Base-by-base conservation (phyloP, 371 early-diverging fungal species). In the Syncephalastrum monosporum region DNA sequence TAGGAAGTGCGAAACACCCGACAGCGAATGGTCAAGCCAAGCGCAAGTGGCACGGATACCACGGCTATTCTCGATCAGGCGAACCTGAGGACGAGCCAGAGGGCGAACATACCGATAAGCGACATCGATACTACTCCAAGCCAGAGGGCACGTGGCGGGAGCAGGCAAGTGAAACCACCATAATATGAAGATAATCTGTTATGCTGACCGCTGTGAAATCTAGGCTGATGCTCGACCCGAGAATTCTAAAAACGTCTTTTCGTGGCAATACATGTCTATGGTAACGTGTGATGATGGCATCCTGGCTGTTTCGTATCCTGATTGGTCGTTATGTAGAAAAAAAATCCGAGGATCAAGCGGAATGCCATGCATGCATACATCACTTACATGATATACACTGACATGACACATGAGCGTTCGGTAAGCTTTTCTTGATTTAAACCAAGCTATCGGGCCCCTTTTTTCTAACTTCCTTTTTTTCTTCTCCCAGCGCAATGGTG, bases 311-410 rank as follows among this genome's bases (percentile, higher is more conserved):
- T 56, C 17, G 12, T 24, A 6, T 29, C 29, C 25, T 48, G 16
- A 16, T 48, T 33, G 14, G 25, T 42, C 16, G 21, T 21, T 55
- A 45, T 29, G 29, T 63, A 79, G 80, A 78, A 76, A 59, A 69
- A 79, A 57, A 75, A 78, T 63, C 79, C 79, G 50, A 75, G 71
- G 59, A 72, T 79, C 42, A 81, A 81, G 61, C 65, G 77, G 46
- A 81, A 81, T 72, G 82, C 82, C 15, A 73, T 75, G 72, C 82
- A 81, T 68, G 79, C 82, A 44, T 81, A 81, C 57, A 81, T 81
- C 52, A 72, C 82, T 38, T 81, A 81, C 58, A 78, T 81, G 81
- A 81, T 81, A 21, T 81, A 81, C 64, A 77, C 76, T n/a, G 71
- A 81, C 44, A 69, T 72, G 64, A 66, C 71, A 17, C 63, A 69